Base-by-base conservation (phyloP, 176 grass and related monocot genomes). In the Canna indica region DNA sequence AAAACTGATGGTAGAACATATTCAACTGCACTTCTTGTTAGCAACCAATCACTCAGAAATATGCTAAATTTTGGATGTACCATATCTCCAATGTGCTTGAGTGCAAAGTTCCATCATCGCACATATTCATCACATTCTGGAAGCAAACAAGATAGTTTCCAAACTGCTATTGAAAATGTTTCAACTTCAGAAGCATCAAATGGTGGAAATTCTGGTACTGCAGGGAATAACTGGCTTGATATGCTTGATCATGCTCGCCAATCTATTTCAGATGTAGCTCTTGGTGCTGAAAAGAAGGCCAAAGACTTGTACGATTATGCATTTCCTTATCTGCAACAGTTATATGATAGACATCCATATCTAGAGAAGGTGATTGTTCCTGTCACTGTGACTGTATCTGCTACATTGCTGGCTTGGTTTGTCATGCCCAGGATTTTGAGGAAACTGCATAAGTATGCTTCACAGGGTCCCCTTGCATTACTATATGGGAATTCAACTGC, bases 401-500 rank as follows among this genome's bases (percentile, higher is more conserved):
- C 79, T 77, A 87, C 89, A 28, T 4, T 80, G 31, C 70, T 93
- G 69, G 89, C 89, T 34, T 97, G 94, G 94, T 92, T 87, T 75
- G 80, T 90, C 64, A 87, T 97, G 94, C 94, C 94, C 47, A 81
- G 83, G 36, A 70, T 97, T 73, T 81, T 97, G 47, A 87, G 69
- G 80, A 78, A 83, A 71, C 35, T 97, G 78, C 94, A 97, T 72
- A 87, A 90, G 35, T 97, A 91, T 64, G 68, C 84, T 12, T 81
- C 84, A 42, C 73, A 71, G n/a, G 90, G 69, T 81, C 79, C 84
- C 68, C 68, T 97, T 77, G 58, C 76, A 68, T 63, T 81, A 57
- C 81, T 97, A 71, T 63, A 85, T 73, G 77, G 84, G 14, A 83
- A 53, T 22, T 77, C 79, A 64, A 71, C 70, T 31, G 85, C 77